phyloP scores from a whole-genome alignment of 371 early-diverging fungal species.

The Rhizopus sp. region DNA sequence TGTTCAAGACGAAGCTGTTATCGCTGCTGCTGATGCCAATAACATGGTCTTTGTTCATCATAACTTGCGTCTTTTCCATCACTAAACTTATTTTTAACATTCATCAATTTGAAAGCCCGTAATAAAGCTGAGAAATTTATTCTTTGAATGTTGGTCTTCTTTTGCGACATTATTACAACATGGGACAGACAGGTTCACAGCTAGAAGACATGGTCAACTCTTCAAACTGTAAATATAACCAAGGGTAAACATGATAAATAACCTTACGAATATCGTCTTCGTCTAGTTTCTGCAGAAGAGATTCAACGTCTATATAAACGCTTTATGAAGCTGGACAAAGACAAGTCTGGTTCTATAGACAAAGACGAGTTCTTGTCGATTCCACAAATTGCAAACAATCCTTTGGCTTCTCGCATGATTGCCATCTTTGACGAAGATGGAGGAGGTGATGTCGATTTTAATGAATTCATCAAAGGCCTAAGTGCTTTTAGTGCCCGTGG shows the following conservation, averaged over 20 bases:
- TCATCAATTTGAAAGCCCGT: background rate
- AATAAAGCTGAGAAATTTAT: background rate
- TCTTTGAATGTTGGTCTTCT: background rate
- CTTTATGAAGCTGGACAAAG: slow-evolving; percentile 95
- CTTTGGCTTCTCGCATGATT: slow-evolving; percentile 92
- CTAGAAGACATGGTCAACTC: slow-evolving; percentile 58
- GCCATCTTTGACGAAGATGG: slow-evolving; percentile 97
- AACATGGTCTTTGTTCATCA: slow-evolving; percentile 87
- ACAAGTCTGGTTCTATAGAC: slow-evolving; percentile 92
- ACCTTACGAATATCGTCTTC: slow-evolving; percentile 1
- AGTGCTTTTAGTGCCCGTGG: slow-evolving; percentile 93
- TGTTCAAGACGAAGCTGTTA: slow-evolving; percentile 85
- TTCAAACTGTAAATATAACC: slow-evolving; percentile 44
- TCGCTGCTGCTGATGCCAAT: slow-evolving; percentile 81
- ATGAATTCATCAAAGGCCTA: slow-evolving; percentile 94
- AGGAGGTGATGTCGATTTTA: slow-evolving; percentile 97
- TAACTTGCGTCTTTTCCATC: slow-evolving; percentile 92
- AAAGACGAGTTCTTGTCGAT: slow-evolving; percentile 94
- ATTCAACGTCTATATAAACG: slow-evolving; percentile 96
- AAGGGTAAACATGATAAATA: background rate
- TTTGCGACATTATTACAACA: slow-evolving; percentile 2
- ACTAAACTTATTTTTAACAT: slow-evolving; percentile 50
- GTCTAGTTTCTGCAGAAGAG: slow-evolving; percentile 87
- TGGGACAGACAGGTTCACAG: slow-evolving; percentile 54
- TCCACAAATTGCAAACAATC: slow-evolving; percentile 96